A percentile compares a stretch with the other conserved stretches of the same genome.
phyloP scores from a whole-genome alignment of 371 early-diverging fungal species.

The Dinochytrium kinnereticum region DNA sequence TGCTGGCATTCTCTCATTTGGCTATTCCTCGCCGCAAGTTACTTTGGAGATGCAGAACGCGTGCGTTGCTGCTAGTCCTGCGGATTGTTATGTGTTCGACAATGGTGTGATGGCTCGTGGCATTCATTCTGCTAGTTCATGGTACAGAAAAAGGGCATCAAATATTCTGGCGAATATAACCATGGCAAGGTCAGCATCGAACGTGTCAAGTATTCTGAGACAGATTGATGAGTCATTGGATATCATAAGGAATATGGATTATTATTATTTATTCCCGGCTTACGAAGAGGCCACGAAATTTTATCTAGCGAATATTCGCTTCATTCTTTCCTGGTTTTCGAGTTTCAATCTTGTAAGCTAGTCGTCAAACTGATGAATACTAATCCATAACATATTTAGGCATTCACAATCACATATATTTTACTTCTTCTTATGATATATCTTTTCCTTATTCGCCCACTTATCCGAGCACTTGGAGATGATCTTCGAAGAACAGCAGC shows the following conservation, averaged over 20 bases:
- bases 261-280: neutral
- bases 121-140: slow-evolving; percentile 27
- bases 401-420: slow-evolving; percentile 20
- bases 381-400: slow-evolving; percentile 6
- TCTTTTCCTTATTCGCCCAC: slow-evolving; percentile 20
- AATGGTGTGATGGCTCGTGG: slow-evolving; percentile 32
- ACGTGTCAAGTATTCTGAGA: neutral
- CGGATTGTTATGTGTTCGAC: slow-evolving; percentile 28
- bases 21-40: slow-evolving; percentile 5
- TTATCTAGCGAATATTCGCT: neutral
- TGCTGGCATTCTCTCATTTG: neutral
- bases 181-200: neutral
- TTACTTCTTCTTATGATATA: slow-evolving; percentile 15
- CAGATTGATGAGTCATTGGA: neutral
- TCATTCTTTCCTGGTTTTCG: neutral
- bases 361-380: too few species aligned
- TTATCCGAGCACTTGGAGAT: slow-evolving; percentile 10
- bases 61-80: slow-evolving; percentile 25
- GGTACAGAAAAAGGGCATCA: neutral
- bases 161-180: neutral
- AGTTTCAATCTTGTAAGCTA: slow-evolving; percentile 4
- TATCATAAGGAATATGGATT: neutral
- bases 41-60: slow-evolving; percentile 24
- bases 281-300: neutral
- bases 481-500: slow-evolving; percentile 26